phyloP scores from a whole-genome alignment of 2,329 filamentous ascomycete species.

The Arthrobotrys pseudoclavata region DNA sequence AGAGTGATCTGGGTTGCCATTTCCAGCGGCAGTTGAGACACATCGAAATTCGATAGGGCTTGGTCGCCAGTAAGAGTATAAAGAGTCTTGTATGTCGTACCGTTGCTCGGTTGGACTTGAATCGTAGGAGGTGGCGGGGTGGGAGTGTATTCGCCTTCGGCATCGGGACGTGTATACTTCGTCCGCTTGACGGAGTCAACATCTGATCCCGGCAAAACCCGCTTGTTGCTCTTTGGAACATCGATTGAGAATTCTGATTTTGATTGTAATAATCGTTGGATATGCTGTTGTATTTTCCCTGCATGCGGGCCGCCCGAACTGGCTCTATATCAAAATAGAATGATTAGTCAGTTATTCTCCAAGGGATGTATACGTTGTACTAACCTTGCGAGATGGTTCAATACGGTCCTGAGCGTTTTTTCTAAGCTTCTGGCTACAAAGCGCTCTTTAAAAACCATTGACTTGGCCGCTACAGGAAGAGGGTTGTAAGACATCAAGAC shows the following conservation, averaged over 20 bases:
- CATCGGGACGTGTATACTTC: constrained; percentile 40
- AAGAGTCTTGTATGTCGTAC: constrained; percentile 78
- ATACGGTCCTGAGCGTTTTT: constrained; percentile 85
- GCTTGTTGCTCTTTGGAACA: constrained; percentile 79
- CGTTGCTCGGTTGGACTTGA: constrained; percentile 56
- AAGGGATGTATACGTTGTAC: not conserved
- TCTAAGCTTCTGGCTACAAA: constrained; percentile 94
- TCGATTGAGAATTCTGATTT: constrained; percentile 81
- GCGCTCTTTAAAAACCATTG: constrained; percentile 82
- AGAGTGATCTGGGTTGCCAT: constrained; percentile 86
- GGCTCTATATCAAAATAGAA: constrained; percentile 67
- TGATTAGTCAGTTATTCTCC: not conserved
- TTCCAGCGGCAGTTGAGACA: constrained; percentile 80
- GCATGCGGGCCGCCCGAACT: constrained; percentile 83
- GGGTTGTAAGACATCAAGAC: constrained; percentile 93
- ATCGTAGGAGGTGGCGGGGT: constrained; percentile 72
- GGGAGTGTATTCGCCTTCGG: constrained; percentile 67
- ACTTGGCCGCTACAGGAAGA: constrained; percentile 80
- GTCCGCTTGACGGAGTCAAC: constrained; percentile 73
- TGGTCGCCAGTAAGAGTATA: constrained; percentile 86
- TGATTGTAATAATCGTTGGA: constrained; percentile 84
- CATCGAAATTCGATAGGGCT: constrained; percentile 83
- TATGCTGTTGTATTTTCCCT: constrained; percentile 84
- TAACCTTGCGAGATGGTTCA: constrained; percentile 76
- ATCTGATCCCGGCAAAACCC: constrained; percentile 78